phyloP scores from a whole-genome alignment of 2,329 filamentous ascomycete species.

The Pseudogymnoascus sp. region DNA sequence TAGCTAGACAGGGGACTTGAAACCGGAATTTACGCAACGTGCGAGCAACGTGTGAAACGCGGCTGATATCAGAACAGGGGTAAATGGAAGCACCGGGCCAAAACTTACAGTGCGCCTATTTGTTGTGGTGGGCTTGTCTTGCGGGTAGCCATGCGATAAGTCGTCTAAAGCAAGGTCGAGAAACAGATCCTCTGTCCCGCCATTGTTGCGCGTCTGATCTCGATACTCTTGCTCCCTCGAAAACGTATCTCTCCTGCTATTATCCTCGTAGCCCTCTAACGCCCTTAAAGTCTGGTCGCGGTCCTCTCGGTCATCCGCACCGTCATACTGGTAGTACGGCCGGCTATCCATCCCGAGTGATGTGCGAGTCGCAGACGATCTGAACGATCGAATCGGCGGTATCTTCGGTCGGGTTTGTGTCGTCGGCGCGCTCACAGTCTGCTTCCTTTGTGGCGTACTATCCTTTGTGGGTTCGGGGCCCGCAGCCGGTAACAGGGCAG shows the following conservation, averaged over 20 bases:
- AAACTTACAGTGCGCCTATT: slow-evolving; percentile 17
- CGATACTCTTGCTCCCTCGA: slow-evolving; percentile 7
- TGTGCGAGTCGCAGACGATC: slow-evolving; percentile 9
- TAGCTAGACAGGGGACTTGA: slow-evolving; percentile 7
- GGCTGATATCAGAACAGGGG: background rate
- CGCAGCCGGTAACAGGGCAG: background rate
- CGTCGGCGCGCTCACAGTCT: background rate
- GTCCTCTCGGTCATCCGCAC: slow-evolving; percentile 11
- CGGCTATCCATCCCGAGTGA: slow-evolving; percentile 8
- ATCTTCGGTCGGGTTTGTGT: background rate
- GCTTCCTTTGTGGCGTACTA: background rate
- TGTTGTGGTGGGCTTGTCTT: background rate
- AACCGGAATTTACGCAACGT: background rate
- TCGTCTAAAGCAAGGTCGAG: slow-evolving; percentile 25
- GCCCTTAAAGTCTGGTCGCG: slow-evolving; percentile 17
- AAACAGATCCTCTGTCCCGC: slow-evolving; percentile 22
- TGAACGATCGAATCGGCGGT: slow-evolving; percentile 12
- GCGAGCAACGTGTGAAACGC: slow-evolving; percentile 3
- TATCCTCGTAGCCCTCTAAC: slow-evolving; percentile 11
- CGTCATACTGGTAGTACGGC: slow-evolving; percentile 3
- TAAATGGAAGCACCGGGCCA: slow-evolving; percentile 4
- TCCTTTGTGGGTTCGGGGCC: background rate
- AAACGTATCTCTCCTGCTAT: background rate
- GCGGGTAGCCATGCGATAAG: slow-evolving; percentile 8
- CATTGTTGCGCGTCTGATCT: slow-evolving; percentile 2